phyloP scores from a whole-genome alignment of 768 basidiomycete genomes.

The Asterophora parasitica region DNA sequence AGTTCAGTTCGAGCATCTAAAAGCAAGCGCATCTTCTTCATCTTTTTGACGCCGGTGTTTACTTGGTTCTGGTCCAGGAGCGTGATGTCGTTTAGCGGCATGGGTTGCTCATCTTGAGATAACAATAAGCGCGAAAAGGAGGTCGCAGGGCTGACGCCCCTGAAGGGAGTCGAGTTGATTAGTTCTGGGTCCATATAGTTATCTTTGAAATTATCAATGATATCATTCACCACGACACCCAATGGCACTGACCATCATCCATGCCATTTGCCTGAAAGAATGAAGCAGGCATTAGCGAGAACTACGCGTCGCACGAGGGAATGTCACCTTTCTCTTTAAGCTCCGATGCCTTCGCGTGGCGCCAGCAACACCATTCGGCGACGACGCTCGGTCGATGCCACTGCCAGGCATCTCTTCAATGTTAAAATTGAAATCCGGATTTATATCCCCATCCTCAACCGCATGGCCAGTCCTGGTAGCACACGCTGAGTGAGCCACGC shows the following conservation, averaged over 20 bases:
- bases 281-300: background rate
- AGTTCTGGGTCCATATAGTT: background rate
- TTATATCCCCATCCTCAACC: background rate
- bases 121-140: conserved; percentile 38
- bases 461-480: background rate
- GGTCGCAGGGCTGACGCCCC: conserved; percentile 24
- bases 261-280: background rate
- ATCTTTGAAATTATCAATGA: background rate
- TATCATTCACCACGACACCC: background rate
- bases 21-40: conserved; percentile 51
- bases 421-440: conserved; percentile 27
- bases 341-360: background rate
- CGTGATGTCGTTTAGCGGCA: conserved; percentile 26
- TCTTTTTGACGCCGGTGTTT: conserved; percentile 21
- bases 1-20: conserved; percentile 75
- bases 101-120: conserved; percentile 33
- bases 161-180: conserved; percentile 3
- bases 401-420: conserved; percentile 1
- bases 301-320: background rate
- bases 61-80: conserved; percentile 18
- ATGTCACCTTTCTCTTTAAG: conserved; percentile 14
- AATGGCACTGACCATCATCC: conserved; percentile 14
- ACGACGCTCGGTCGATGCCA: background rate
- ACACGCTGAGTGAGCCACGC: background rate
- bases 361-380: background rate